Percentiles rank a stretch among this genome's conserved stretches.
Evolutionary conservation across 148 eudicot genomes (phyloP).

Genomic region (Rhododendron mucronatum): DNA sequence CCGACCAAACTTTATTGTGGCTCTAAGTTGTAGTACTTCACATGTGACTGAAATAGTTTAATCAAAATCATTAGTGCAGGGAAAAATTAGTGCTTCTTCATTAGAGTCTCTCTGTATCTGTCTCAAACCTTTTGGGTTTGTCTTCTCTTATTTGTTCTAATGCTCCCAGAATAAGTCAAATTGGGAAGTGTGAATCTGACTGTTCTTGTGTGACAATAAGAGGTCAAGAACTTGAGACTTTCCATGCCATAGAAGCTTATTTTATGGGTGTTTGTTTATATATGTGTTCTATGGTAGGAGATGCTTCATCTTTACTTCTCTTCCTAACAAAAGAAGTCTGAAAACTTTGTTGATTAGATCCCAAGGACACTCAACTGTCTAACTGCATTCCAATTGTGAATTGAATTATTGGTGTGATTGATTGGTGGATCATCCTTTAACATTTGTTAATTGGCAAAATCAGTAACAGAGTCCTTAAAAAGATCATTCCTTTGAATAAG

Average conservation of each 20-base stretch:
- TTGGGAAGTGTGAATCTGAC: neutral
- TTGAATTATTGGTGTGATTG: slow-evolving; percentile 1
- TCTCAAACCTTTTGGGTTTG: neutral
- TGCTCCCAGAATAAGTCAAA: neutral
- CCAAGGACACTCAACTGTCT: neutral
- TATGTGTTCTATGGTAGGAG: neutral
- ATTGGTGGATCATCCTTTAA: neutral
- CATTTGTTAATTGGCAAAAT: neutral
- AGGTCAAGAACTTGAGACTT: neutral
- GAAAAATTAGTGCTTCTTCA: neutral
- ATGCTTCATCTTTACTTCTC: neutral
- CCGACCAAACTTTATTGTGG: neutral
- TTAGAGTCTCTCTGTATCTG: neutral
- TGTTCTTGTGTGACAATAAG: neutral
- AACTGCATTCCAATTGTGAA: neutral
- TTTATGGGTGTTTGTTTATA: neutral
- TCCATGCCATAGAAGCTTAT: neutral
- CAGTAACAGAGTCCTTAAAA: neutral
- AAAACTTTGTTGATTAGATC: neutral
- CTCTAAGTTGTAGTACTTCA: neutral
- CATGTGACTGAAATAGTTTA: neutral
- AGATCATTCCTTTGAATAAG: neutral
- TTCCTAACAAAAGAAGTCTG: neutral
- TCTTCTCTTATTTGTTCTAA: neutral
- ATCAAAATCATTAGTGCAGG: neutral